These are phyloP conservation scores for Trypanosoma avium DNA, from an alignment of 208 protist species.

Conservation along the genomic window DNA sequence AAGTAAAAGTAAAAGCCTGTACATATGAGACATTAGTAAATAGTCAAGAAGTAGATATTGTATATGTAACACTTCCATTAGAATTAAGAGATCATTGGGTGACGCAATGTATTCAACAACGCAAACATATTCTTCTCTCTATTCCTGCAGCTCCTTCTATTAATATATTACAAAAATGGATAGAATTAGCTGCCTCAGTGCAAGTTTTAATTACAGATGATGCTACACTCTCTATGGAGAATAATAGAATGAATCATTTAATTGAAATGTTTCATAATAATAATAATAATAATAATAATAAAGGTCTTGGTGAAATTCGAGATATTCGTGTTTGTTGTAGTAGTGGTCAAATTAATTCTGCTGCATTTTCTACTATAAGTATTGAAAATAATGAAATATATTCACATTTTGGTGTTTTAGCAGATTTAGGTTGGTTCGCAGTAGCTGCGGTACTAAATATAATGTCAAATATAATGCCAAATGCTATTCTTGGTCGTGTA, in stretches of 20 bases:
- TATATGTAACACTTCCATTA: conserved; percentile 12
- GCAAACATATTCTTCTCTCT: conserved; percentile 14
- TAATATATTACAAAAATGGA: conserved; percentile 5
- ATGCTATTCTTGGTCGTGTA: neutral
- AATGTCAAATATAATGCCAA: conserved; percentile 3
- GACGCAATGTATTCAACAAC: conserved; percentile 4
- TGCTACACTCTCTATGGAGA: conserved; percentile 6
- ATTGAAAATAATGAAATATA: neutral
- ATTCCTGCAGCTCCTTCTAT: conserved; percentile 1
- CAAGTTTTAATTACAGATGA: conserved; percentile 8
- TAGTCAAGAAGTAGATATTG: conserved; percentile 16
- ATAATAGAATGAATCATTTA: neutral
- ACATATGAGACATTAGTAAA: conserved; percentile 4
- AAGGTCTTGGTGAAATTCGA: conserved; percentile 2
- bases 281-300: too few species aligned
- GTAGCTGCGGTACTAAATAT: conserved; percentile 4
- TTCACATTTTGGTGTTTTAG: conserved; percentile 29
- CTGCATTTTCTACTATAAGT: neutral
- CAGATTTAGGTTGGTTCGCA: conserved; percentile 29
- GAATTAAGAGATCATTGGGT: conserved; percentile 8
- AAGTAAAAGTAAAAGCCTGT: neutral
- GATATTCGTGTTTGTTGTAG: conserved; percentile 4
- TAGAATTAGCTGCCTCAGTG: neutral
- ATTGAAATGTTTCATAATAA: neutral
- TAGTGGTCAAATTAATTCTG: neutral